Conservation (phyloP, 1,139 yeast species). For the Suhomyces coccinellae region DNA sequence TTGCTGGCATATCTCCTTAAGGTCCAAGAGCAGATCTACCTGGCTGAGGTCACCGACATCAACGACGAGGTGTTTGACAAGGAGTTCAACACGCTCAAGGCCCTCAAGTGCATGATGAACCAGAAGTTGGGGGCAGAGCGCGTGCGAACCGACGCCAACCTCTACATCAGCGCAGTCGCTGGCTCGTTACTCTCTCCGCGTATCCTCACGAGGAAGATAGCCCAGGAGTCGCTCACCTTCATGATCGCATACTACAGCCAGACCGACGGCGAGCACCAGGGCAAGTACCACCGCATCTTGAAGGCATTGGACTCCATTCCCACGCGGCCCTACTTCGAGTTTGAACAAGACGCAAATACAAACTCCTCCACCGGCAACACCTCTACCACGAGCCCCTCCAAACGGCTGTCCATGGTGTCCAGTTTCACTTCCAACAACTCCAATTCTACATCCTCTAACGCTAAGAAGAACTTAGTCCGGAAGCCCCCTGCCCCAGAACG, state of each 20-base stretch:
- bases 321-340: constrained; percentile 59
- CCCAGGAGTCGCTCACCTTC: constrained; percentile 69
- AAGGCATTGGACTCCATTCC: constrained; percentile 64
- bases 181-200: constrained; percentile 57
- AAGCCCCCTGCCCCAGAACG: constrained; percentile 41
- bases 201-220: constrained; percentile 72
- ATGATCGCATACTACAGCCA: constrained; percentile 45
- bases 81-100: constrained; percentile 49
- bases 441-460: neutral
- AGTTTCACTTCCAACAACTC: neutral
- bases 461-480: constrained; percentile 33
- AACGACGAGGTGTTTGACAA: constrained; percentile 48
- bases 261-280: constrained; percentile 30
- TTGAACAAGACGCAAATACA: constrained; percentile 13
- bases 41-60: constrained; percentile 37
- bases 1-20: constrained; percentile 47
- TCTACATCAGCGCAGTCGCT: constrained; percentile 44
- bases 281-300: constrained; percentile 63
- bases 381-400: constrained; percentile 4
- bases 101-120: constrained; percentile 51
- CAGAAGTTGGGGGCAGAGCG: constrained; percentile 47
- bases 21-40: constrained; percentile 39
- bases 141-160: constrained; percentile 41
- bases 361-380: too few species aligned
- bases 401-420: constrained; percentile 17